These are phyloP conservation scores for Chlorophyllum brunneum DNA, from an alignment of 768 basidiomycete species.

Conservation along the genomic window DNA sequence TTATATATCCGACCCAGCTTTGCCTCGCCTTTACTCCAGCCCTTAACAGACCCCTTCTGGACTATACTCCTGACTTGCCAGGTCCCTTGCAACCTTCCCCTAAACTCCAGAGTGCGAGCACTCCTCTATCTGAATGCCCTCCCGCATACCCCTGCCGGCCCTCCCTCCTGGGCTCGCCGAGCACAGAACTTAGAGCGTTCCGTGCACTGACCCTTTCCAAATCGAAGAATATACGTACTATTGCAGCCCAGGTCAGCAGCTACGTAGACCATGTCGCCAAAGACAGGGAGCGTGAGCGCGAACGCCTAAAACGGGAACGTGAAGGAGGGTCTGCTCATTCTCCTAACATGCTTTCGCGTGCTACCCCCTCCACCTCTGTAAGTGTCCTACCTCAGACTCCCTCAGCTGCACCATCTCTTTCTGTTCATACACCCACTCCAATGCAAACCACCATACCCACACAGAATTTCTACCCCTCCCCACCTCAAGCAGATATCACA, in stretches of 20 bases:
- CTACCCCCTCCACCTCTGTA: slow-evolving; percentile 15
- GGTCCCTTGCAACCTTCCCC: slow-evolving; percentile 55
- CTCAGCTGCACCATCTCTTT: slow-evolving; percentile 14
- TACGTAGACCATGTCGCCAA: slow-evolving; percentile 75
- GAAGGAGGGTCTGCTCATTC: slow-evolving; percentile 49
- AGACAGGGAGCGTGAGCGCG: slow-evolving; percentile 76
- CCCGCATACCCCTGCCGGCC: slow-evolving; percentile 17
- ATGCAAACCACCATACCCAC: slow-evolving; percentile 19
- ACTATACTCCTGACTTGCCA: slow-evolving; percentile 62
- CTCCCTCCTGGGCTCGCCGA: slow-evolving; percentile 28
- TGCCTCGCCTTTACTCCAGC: slow-evolving; percentile 45
- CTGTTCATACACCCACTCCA: slow-evolving; percentile 20
- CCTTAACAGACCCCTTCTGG: slow-evolving; percentile 35
- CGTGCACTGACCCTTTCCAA: slow-evolving; percentile 50
- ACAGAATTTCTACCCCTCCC: slow-evolving; percentile 59
- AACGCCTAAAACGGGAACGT: slow-evolving; percentile 64
- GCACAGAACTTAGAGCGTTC: slow-evolving; percentile 30
- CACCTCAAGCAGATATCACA: slow-evolving; percentile 45
- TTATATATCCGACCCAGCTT: slow-evolving; percentile 68
- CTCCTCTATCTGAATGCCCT: slow-evolving; percentile 17
- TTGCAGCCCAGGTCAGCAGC: slow-evolving; percentile 58
- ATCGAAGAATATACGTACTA: slow-evolving; percentile 43
- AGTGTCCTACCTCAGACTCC: background rate
- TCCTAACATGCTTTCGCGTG: slow-evolving; percentile 28
- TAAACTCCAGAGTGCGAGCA: slow-evolving; percentile 32